Evolutionary conservation across 805 yeast species (phyloP).

Genomic region (Zygosaccharomyces lentus): DNA sequence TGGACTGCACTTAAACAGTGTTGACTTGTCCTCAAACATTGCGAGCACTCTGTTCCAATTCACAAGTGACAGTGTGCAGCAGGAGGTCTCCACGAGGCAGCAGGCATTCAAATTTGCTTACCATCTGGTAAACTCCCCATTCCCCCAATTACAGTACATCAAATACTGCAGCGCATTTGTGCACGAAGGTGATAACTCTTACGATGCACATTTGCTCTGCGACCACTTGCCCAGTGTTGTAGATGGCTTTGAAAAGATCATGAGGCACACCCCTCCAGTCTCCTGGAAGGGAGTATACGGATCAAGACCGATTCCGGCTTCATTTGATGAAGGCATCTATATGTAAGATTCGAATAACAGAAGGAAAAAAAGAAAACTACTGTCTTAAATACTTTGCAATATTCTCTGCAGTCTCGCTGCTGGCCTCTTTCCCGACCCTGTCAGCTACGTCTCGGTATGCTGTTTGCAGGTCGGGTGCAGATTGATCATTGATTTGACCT

Average conservation of each 20-base stretch:
- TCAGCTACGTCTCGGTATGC: conserved; percentile 74
- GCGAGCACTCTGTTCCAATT: conserved; percentile 25
- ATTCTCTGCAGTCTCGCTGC: conserved; percentile 64
- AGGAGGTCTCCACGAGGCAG: conserved; percentile 29
- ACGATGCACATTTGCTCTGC: conserved; percentile 49
- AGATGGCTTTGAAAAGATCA: conserved; percentile 21
- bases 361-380: conserved; percentile 6
- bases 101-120: conserved; percentile 28
- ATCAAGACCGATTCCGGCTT: conserved; percentile 55
- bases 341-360: conserved; percentile 16
- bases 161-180: conserved; percentile 56
- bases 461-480: conserved; percentile 49
- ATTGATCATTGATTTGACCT: conserved; percentile 50
- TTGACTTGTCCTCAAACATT: conserved; percentile 3
- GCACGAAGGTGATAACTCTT: conserved; percentile 86
- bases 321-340: conserved; percentile 73
- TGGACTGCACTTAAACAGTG: conserved; percentile 17
- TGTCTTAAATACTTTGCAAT: conserved; percentile 63
- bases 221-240: conserved; percentile 23
- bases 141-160: conserved; percentile 21
- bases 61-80: conserved; percentile 22
- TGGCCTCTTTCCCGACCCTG: conserved; percentile 53
- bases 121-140: conserved; percentile 24
- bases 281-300: conserved; percentile 91
- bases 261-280: conserved; percentile 50